A percentile compares a stretch with the other conserved stretches of the same genome.
These are phyloP conservation scores for Lyophyllum decastes DNA, from an alignment of 768 basidiomycete genomes.

Conservation along the genomic window DNA sequence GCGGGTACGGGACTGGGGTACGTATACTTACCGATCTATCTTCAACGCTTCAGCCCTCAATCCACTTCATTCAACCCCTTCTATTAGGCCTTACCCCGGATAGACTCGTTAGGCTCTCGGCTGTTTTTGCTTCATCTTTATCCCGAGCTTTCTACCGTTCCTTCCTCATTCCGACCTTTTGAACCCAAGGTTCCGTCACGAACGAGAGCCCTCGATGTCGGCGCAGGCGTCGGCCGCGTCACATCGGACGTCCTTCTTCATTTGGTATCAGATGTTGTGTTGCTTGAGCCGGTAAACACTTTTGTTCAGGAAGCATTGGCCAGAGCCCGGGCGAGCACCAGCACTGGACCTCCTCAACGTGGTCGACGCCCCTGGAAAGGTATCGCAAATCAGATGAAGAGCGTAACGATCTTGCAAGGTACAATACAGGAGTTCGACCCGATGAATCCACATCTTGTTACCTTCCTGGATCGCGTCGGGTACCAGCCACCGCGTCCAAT, in stretches of 20 bases:
- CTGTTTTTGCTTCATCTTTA: conserved; percentile 82
- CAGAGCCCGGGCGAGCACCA: conserved; percentile 35
- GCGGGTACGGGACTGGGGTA: conserved; percentile 55
- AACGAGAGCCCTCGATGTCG: conserved; percentile 86
- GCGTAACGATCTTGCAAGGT: conserved; percentile 77
- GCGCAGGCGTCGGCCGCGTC: conserved; percentile 92
- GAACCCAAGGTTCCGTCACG: conserved; percentile 26
- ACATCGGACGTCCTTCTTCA: conserved; percentile 88
- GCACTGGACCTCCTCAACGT: conserved; percentile 17
- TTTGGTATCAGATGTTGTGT: conserved; percentile 82
- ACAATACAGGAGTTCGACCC: conserved; percentile 87
- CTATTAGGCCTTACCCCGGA: conserved; percentile 78
- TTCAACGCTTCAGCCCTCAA: conserved; percentile 9
- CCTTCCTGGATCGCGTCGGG: conserved; percentile 68
- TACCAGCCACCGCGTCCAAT: conserved; percentile 44
- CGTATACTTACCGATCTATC: conserved; percentile 39
- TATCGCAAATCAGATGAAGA: conserved; percentile 60
- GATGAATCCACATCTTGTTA: conserved; percentile 41
- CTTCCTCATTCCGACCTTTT: conserved; percentile 68
- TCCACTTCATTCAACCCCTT: conserved; percentile 13
- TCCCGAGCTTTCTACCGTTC: conserved; percentile 76
- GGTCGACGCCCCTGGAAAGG: conserved; percentile 60
- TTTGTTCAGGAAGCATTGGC: conserved; percentile 76
- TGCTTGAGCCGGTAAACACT: conserved; percentile 83
- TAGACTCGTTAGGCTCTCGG: conserved; percentile 89